Base-by-base conservation (phyloP, 2,329 filamentous ascomycete genomes). In the Dothiorella sarmentorum region DNA sequence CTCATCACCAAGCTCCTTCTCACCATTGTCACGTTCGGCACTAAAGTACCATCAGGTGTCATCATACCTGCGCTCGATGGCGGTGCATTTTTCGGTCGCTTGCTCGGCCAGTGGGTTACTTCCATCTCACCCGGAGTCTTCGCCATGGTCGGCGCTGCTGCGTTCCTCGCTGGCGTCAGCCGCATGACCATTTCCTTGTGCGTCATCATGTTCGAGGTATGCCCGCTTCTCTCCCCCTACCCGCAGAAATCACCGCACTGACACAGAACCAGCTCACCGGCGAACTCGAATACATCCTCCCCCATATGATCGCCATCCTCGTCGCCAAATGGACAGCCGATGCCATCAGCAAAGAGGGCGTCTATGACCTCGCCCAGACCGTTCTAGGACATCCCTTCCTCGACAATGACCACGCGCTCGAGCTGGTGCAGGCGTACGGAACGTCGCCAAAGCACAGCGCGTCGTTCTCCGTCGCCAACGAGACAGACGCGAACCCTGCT, bases 241-340 rank as follows among this genome's bases (percentile, higher is more conserved):
- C 10, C 13, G 33, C 11, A 3, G 7, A 33, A 18, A 31, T 7
- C 47, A 15, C 3, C 18, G 31, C n/a, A 24, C 47, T 55, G 26
- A 38, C 35, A n/a, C 9, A 35, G 13, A 26, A 18, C 7, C 20
- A 72, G 66, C 73, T 85, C 7, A 85, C 82, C 0, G 82, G 82
- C 37, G 81, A 84, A 63, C 75, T 84, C 7, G 78, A 82, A 60
- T 84, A 83, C 66, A 77, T 82, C 9, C 72, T 83, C 1, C 81
- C 82, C 10, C 78, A 82, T 62, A 85, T 84, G 81, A 76, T 83
- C 20, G 81, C 82, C 6, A 85, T 85, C 58, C 72, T 85, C 5
- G 76, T 82, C 0, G 80, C 82, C 0, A 85, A 85, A 68, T 85
- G 81, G 81, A 76, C 80, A 5, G 82, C 82, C 1, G 82, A 85